Conservation (phyloP, 1,139 yeast species). For the Zhuliangozyma parablackwelliae region DNA sequence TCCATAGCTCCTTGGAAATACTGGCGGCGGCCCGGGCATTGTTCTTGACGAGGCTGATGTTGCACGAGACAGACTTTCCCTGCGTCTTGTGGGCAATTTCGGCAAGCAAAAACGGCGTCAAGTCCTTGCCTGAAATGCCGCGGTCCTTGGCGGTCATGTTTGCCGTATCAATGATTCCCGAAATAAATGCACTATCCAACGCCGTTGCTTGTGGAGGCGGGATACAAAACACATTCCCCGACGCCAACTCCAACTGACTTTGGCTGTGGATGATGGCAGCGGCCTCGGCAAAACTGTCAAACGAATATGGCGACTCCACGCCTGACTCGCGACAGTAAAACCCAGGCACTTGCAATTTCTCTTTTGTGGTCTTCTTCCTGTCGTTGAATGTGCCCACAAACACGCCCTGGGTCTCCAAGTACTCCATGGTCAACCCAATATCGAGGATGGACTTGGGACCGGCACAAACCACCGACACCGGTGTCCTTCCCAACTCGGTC, state of each 20-base stretch:
- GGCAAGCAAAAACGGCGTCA: conserved; percentile 73
- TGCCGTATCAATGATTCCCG: conserved; percentile 55
- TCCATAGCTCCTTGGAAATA: conserved; percentile 55
- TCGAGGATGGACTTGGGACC: conserved; percentile 89
- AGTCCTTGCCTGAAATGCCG: conserved; percentile 64
- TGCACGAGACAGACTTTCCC: conserved; percentile 68
- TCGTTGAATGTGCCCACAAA: conserved; percentile 51
- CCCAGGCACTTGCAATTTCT: conserved; percentile 59
- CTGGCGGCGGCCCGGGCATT: conserved; percentile 67
- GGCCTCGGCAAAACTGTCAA: conserved; percentile 49
- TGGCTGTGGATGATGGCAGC: conserved; percentile 59
- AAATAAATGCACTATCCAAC: conserved; percentile 50
- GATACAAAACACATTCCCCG: conserved; percentile 77
- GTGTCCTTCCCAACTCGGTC: conserved; percentile 77
- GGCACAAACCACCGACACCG: conserved; percentile 84
- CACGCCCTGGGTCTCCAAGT: conserved; percentile 82
- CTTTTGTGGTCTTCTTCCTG: conserved; percentile 9
- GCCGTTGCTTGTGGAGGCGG: conserved; percentile 75
- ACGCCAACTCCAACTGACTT: conserved; percentile 47
- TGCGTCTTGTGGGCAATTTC: conserved; percentile 62
- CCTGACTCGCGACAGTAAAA: conserved; percentile 80
- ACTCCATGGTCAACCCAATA: conserved; percentile 77
- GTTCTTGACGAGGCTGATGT: conserved; percentile 71
- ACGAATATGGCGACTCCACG: conserved; percentile 62
- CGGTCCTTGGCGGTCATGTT: conserved; percentile 48